phyloP scores from a whole-genome alignment of 176 grass and related monocot genomes.

The Juncus inflexus region DNA sequence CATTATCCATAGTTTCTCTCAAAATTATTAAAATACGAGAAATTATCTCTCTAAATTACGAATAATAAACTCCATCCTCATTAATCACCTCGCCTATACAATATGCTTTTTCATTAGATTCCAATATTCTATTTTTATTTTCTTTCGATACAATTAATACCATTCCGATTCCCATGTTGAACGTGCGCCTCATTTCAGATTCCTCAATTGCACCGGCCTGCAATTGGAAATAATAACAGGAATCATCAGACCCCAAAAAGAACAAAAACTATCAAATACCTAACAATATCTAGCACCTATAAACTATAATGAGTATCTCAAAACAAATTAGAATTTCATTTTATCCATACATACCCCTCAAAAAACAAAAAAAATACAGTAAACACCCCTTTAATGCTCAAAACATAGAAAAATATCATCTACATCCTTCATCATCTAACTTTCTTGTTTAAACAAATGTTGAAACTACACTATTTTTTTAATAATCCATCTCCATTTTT shows the following conservation, averaged over 20 bases:
- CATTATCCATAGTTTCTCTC: constrained; percentile 5
- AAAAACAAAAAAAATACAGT: too few species aligned
- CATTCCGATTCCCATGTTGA: constrained; percentile 97
- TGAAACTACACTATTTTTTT: too few species aligned
- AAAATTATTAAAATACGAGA: not conserved
- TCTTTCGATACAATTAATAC: constrained; percentile 64
- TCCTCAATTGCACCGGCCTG: constrained; percentile 81
- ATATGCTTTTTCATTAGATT: constrained; percentile 32
- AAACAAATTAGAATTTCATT: too few species aligned
- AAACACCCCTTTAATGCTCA: too few species aligned
- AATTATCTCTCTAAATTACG: constrained; percentile 23
- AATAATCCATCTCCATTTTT: too few species aligned
- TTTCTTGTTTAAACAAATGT: too few species aligned
- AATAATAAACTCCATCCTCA: constrained; percentile 59
- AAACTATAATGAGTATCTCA: too few species aligned
- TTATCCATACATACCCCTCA: too few species aligned
- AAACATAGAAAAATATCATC: too few species aligned
- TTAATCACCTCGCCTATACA: constrained; percentile 72
- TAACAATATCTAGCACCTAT: too few species aligned
- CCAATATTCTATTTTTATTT: constrained; percentile 44
- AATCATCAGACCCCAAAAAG: not conserved
- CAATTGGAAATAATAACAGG: not conserved
- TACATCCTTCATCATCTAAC: too few species aligned
- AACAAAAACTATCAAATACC: not conserved
- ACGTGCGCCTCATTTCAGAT: constrained; percentile 79